Base-by-base conservation (phyloP, 1,139 yeast genomes). In the Chernovozyma aurita region DNA sequence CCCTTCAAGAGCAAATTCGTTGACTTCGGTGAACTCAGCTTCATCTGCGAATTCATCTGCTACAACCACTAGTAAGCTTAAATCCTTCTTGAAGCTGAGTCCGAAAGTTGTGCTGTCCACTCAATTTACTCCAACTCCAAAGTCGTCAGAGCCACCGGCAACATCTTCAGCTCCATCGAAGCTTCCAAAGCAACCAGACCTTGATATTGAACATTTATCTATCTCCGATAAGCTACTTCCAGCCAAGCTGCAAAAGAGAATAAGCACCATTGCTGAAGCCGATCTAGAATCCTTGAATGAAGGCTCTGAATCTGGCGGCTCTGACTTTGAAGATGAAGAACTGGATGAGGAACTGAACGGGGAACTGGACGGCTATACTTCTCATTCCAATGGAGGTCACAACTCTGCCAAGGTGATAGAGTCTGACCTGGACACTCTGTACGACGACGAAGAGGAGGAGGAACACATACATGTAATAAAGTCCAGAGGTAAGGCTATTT, bases 401-500 rank as follows among this genome's bases (percentile, higher is more conserved):
- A 13, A 4, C 2, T n/a, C 21, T 31, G 12, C 31, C 2, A 13
- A 22, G 30, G 20, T 11, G 12, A 18, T 13, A 15, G 20, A 22
- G 30, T 24, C 16, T 6, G 13, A 16, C 12, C 18, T 24, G 24
- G 39, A 20, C 9, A 20, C 22, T 20, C 22, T 20, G 22, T 20
- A 20, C 9, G 38, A 8, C 33, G 40, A 36, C 24, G 32, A 41
- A 28, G 57, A 54, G 28, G 55, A 52, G 28, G 36, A 21, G 35
- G 36, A 43, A 24, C 70, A 64, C 38, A 35, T 47, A 7, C 70
- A 63, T 39, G 51, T 53, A 9, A 41, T 60, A 11, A 57, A 58
- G 32, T 41, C 45, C 12, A 48, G 53, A 30, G 49, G 12, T 48
- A 44, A 35, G 41, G 44, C 21, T 47, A 45, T 31, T 37, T 30